Evolutionary conservation across 495 filamentous ascomycete genomes (phyloP).

Genomic region (Aspergillus olivimuriae): DNA sequence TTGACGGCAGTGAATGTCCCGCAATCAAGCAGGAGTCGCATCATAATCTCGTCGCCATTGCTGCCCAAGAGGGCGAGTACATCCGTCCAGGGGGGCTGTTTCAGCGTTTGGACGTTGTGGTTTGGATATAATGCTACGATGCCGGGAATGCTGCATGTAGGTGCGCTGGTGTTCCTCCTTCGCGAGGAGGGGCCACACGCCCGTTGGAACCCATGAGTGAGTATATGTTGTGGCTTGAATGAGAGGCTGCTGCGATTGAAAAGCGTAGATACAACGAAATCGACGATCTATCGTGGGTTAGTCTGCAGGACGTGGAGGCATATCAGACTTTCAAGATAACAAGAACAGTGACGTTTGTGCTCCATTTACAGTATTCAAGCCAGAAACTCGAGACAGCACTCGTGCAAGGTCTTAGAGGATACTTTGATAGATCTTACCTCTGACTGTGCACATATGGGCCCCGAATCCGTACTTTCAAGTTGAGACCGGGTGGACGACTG

Average conservation of each 20-base stretch:
- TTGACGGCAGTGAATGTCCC: slow-evolving; percentile 67
- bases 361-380: too few species aligned
- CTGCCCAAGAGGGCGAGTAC: slow-evolving; percentile 64
- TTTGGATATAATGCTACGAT: slow-evolving; percentile 57
- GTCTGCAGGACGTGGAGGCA: too few species aligned
- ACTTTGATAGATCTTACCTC: slow-evolving; percentile 46
- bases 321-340: too few species aligned
- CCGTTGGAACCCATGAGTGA: slow-evolving; percentile 70
- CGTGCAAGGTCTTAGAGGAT: too few species aligned
- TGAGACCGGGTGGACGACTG: slow-evolving; percentile 26
- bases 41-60: slow-evolving; percentile 76
- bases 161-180: slow-evolving; percentile 18
- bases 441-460: slow-evolving; percentile 42
- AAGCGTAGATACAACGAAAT: slow-evolving; percentile 72
- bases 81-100: slow-evolving; percentile 64
- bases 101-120: slow-evolving; percentile 61
- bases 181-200: slow-evolving; percentile 14
- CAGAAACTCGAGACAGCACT: too few species aligned
- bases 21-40: slow-evolving; percentile 69
- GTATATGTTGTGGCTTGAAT: slow-evolving; percentile 58
- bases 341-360: too few species aligned
- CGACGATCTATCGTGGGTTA: slow-evolving; percentile 61
- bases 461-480: slow-evolving; percentile 29
- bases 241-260: slow-evolving; percentile 52
- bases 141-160: slow-evolving; percentile 44